phyloP scores from a whole-genome alignment of 352 stramenopile species.

The Pythium diclinum region DNA sequence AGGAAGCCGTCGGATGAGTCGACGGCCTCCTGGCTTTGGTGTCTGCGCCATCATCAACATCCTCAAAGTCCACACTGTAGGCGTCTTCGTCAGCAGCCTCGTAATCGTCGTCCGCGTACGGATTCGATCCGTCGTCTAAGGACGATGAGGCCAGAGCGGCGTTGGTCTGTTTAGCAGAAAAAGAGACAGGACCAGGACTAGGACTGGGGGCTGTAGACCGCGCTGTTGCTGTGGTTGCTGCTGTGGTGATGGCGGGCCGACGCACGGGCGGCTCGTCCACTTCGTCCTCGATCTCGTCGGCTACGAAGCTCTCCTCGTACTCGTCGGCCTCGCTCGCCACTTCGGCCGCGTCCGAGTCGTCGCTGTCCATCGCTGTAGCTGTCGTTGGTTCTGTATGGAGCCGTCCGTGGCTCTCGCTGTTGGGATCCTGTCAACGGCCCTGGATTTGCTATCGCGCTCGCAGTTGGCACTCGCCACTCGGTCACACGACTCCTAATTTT shows the following conservation, averaged over 20 bases:
- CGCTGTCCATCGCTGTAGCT: constrained; percentile 47
- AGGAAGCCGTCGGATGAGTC: neutral
- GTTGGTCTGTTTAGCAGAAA: neutral
- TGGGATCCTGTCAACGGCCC: constrained; percentile 4
- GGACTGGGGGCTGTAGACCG: neutral
- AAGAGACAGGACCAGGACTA: constrained; percentile 23
- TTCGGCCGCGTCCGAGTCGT: constrained; percentile 67
- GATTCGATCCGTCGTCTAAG: constrained; percentile 16
- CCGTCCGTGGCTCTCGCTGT: neutral
- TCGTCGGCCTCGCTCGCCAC: constrained; percentile 53
- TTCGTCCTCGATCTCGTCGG: constrained; percentile 56
- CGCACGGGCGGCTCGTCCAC: constrained; percentile 12
- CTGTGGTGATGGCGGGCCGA: neutral
- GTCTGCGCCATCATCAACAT: constrained; percentile 35
- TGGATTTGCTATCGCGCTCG: neutral
- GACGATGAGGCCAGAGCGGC: neutral
- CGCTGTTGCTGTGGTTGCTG: neutral
- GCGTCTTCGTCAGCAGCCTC: constrained; percentile 37
- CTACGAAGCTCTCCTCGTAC: constrained; percentile 42
- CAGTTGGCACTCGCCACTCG: neutral
- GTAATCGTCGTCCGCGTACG: constrained; percentile 34
- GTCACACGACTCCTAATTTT: constrained; percentile 2
- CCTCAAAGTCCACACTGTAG: constrained; percentile 78
- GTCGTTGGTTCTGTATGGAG: neutral
- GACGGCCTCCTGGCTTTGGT: neutral